phyloP scores from a whole-genome alignment of 140 eudicot species.

The Ambrosia hybrid region DNA sequence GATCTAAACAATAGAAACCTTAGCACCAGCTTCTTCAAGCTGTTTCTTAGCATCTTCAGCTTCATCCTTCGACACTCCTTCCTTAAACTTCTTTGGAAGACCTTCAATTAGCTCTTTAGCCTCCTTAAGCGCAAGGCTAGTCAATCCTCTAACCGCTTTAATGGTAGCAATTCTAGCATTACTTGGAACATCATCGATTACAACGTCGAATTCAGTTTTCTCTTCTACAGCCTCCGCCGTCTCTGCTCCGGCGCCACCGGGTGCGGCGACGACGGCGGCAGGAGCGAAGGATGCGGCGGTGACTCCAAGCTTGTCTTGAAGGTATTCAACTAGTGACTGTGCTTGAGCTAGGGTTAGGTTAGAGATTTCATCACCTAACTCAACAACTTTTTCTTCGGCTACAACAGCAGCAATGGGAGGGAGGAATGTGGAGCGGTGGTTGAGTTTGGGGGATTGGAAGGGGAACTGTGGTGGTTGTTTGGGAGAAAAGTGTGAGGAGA shows the following conservation, averaged over 20 bases:
- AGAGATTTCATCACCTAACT: constrained; percentile 73
- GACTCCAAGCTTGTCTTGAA: constrained; percentile 87
- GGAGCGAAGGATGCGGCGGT: constrained; percentile 93
- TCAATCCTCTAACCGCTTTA: constrained; percentile 88
- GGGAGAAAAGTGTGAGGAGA: constrained; percentile 40
- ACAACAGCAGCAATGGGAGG: constrained; percentile 84
- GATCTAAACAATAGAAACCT: constrained; percentile 62
- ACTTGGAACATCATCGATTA: constrained; percentile 82
- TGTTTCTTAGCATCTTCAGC: constrained; percentile 93
- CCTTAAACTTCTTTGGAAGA: constrained; percentile 87
- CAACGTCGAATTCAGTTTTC: constrained; percentile 91
- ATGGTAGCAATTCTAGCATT: constrained; percentile 83
- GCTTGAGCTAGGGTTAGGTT: constrained; percentile 79
- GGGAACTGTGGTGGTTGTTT: constrained; percentile 50
- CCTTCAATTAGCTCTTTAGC: constrained; percentile 95
- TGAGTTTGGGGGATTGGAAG: constrained; percentile 43
- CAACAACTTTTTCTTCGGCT: constrained; percentile 55
- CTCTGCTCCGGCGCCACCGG: constrained; percentile 58
- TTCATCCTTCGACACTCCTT: constrained; percentile 72
- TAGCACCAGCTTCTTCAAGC: constrained; percentile 95
- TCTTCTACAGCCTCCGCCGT: constrained; percentile 70
- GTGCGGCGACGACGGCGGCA: constrained; percentile 64
- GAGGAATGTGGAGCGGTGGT: constrained; percentile 54
- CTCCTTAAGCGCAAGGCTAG: constrained; percentile 77
- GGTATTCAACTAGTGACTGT: constrained; percentile 39